A percentile compares a stretch with the other conserved stretches of the same genome.
Evolutionary conservation across 352 stramenopile species (phyloP).

Genomic region (Pythium sukuiense): DNA sequence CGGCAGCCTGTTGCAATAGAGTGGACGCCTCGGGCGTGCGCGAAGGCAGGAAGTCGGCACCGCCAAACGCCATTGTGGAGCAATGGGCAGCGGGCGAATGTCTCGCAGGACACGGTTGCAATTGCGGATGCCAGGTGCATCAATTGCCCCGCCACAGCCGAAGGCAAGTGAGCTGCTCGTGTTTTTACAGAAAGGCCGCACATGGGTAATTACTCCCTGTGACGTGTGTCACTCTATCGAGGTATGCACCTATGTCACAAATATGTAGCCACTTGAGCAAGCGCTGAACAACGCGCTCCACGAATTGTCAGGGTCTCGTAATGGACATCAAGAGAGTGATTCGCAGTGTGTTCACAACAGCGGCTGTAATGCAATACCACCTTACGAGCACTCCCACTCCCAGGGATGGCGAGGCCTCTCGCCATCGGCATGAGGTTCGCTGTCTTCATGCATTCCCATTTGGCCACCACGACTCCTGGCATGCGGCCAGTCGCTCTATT

Average conservation of each 20-base stretch:
- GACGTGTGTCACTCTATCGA: too few species aligned
- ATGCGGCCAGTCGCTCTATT: not conserved
- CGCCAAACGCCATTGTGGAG: constrained; percentile 48
- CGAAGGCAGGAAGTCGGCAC: constrained; percentile 64
- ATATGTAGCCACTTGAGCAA: not conserved
- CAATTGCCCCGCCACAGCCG: not conserved
- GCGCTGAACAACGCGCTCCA: too few species aligned
- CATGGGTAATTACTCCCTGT: constrained; percentile 3
- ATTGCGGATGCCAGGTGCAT: not conserved
- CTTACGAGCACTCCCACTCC: too few species aligned
- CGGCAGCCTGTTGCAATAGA: constrained; percentile 39
- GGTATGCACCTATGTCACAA: not conserved
- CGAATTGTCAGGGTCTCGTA: too few species aligned
- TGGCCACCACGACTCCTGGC: too few species aligned
- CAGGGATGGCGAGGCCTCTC: too few species aligned
- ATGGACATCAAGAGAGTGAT: too few species aligned
- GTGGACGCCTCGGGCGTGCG: constrained; percentile 46
- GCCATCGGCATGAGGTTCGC: too few species aligned
- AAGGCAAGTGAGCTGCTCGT: too few species aligned
- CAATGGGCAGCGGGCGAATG: not conserved
- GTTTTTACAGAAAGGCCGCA: not conserved
- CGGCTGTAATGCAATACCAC: too few species aligned
- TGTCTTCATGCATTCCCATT: too few species aligned
- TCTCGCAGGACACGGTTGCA: not conserved
- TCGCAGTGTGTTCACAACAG: too few species aligned